Evolutionary conservation across 306 rosid species (phyloP), one percentile per base, ranked within the genome.

Genomic region (Cotoneaster glaucophyllus): DNA sequence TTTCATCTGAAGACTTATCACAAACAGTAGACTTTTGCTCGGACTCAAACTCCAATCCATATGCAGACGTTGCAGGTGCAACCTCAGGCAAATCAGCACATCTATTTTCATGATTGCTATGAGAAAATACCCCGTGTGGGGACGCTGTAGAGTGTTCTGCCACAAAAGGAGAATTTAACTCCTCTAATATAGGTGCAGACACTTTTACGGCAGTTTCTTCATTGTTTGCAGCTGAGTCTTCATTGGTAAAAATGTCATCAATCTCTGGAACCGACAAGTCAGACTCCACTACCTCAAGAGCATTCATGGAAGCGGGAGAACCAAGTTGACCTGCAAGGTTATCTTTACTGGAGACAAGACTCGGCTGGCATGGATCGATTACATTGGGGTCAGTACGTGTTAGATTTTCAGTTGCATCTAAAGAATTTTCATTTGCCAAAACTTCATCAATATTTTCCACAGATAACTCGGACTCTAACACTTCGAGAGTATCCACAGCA

Each of bases 351-450:
- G 71, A 78, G 62, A 61, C 78, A 75, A 58, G 75, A 78, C 26
- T 77, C 64, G 72, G 85, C 82, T 73, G 80, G 57, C 77, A 65
- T 63, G 67, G 80, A 85, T 74, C 80, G 79, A 44, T 74, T 32
- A 39, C 76, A 71, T 39, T 66, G 64, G 82, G 74, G 63, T 77
- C 80, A 45, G 61, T 75, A 53, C 44, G 74, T 68, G 75, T 71
- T 69, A 83, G 59, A 43, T 71, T 79, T 34, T 57, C 17, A 67
- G 31, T 69, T 73, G 73, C 56, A 74, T 52, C 73, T 76, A 21
- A 29, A 48, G 69, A 64, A 79, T 74, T 61, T 69, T 81, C 84
- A 52, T 67, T 34, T 66, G 76, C 24, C 63, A 44, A 54, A 70
- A 75, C 74, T 71, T 77, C 81, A 43, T 67, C 85, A 76, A 67